Conservation (phyloP, 192 early-diverging fungal genomes). For the Polychytrium aggregatum region DNA sequence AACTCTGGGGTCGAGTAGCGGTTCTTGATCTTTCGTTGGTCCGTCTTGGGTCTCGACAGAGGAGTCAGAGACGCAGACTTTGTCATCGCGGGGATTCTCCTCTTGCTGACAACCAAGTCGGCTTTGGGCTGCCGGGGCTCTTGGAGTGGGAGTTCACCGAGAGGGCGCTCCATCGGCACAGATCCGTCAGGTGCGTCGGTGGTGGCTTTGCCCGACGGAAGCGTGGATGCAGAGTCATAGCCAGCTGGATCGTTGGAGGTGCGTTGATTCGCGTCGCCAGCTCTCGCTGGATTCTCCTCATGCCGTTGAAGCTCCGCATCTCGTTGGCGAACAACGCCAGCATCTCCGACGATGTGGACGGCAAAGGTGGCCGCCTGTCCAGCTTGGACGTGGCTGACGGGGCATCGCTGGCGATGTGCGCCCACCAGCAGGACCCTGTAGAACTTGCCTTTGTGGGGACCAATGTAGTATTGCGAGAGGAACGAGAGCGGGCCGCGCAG, state of each 20-base stretch:
- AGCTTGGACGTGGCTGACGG: conserved; percentile 48
- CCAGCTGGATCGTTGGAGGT: too few relatives aligned
- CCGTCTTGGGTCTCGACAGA: too few relatives aligned
- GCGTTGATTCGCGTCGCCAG: too few relatives aligned
- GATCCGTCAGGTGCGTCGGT: background rate
- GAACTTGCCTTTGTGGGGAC: conserved; percentile 62
- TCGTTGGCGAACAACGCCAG: background rate
- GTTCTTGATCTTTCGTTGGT: too few relatives aligned
- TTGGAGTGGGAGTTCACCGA: too few relatives aligned
- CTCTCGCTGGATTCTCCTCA: too few relatives aligned
- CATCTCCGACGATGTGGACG: background rate
- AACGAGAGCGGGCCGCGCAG: conserved; percentile 4
- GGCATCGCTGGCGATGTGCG: conserved; percentile 73
- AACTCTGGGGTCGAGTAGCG: background rate
- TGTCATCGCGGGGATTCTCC: too few relatives aligned
- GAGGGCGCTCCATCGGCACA: too few relatives aligned
- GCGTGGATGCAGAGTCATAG: background rate
- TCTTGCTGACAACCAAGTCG: too few relatives aligned
- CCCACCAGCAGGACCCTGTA: conserved; percentile 56
- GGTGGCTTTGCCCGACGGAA: background rate
- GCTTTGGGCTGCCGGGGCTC: too few relatives aligned
- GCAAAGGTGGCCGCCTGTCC: conserved; percentile 66
- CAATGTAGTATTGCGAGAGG: conserved; percentile 40
- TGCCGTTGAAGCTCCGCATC: background rate
- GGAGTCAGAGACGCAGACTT: too few relatives aligned